Base-by-base conservation (phyloP, 2,329 filamentous ascomycete species). In the Akanthomyces lecanii region DNA sequence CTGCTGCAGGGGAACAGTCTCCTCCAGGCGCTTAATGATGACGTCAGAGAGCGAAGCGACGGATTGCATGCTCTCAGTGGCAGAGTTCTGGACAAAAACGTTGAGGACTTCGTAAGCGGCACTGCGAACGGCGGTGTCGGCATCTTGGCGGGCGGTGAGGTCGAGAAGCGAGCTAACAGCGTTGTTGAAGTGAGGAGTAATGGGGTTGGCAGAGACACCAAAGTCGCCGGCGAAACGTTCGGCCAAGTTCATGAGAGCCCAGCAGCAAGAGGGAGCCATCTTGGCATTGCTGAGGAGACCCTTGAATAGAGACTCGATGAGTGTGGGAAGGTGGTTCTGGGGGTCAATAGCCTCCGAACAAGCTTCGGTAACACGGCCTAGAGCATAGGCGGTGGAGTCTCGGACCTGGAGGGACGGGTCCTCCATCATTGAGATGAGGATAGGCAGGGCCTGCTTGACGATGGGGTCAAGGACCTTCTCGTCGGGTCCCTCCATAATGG, bases 261-360 rank as follows among this genome's bases (percentile, higher is more conserved):
- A 97, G 81, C 95, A 99, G 86, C 95, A 98, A 36, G 95, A 99
- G 62, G 92, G 88, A 38, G 94, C 95, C 88, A 99, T 99, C 85
- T 96, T 97, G 65, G 92, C 89, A 74, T 90, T 95, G 79, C 90
- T 94, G 64, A 91, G 87, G 64, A 99, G 84, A 57, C 94, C 95
- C 69, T 88, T 87, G 81, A 99, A 99, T 11, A 99, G 85, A 47
- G 93, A 90, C 63, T 87, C 86, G 71, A 99, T 94, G 66, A 99
- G 82, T 23, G 89, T 86, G 67, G 92, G 90, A 5, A 99, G 85
- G 73, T 97, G 92, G 66, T 88, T 82, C 68, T 85, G 81, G 47
- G 92, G 89, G 74, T 99, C 94, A 71, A 99, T 96, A 51, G 93
- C 89, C 69, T 94, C 90, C 12, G 93, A 92, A 76, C 92, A 95